These are phyloP conservation scores for Nicotiana otophora DNA, from an alignment of 257 asterid species.

Conservation along the genomic window DNA sequence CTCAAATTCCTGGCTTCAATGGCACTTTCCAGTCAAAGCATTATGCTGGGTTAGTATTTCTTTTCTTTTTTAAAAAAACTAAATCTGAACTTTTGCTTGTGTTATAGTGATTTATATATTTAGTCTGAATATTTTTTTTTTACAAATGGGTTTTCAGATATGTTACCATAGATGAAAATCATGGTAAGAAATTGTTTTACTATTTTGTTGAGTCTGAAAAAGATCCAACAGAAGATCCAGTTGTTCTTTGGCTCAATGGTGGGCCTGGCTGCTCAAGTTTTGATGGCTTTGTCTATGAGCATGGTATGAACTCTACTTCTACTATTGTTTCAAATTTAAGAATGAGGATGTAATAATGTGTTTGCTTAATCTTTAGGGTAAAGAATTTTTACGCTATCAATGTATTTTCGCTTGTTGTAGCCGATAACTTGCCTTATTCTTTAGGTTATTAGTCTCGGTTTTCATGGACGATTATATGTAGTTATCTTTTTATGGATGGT, in stretches of 20 bases:
- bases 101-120: neutral
- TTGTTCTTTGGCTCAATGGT: conserved; percentile 96
- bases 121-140: neutral
- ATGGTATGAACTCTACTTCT: conserved; percentile 42
- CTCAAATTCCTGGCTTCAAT: conserved; percentile 63
- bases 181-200: conserved; percentile 69
- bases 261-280: conserved; percentile 99
- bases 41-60: conserved; percentile 60
- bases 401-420: neutral
- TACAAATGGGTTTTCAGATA: conserved; percentile 40
- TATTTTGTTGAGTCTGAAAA: conserved; percentile 87
- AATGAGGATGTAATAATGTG: neutral
- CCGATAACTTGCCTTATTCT: neutral
- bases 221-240: conserved; percentile 64
- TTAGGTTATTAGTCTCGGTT: neutral
- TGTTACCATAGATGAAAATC: conserved; percentile 56
- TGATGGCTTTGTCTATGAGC: conserved; percentile 93
- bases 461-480: neutral
- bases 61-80: neutral
- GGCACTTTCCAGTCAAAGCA: conserved; percentile 79
- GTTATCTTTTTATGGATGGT: neutral
- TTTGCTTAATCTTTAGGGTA: neutral
- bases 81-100: neutral
- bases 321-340: neutral
- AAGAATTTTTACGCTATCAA: neutral